These are phyloP conservation scores for Melaleuca alternifolia DNA, from an alignment of 345 rosid genomes.

Conservation along the genomic window DNA sequence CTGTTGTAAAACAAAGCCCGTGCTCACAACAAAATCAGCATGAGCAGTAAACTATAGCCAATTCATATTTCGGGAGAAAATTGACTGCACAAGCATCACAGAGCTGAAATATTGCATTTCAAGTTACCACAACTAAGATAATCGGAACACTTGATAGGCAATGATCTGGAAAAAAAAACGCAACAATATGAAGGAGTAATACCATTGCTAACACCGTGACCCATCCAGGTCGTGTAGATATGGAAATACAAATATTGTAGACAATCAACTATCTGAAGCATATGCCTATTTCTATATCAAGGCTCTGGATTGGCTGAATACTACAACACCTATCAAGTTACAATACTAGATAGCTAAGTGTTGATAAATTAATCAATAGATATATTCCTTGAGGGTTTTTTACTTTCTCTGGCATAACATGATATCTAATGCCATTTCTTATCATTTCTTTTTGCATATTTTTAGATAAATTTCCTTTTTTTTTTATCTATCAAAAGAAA, in stretches of 20 bases:
- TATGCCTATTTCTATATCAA: background rate
- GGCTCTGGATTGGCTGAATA: background rate
- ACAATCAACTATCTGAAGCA: background rate
- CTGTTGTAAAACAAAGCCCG: background rate
- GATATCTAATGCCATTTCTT: background rate
- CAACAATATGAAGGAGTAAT: background rate
- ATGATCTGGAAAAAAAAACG: background rate
- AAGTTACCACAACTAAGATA: background rate
- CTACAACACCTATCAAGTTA: background rate
- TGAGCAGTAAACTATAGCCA: background rate
- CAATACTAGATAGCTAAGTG: background rate
- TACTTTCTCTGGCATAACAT: background rate
- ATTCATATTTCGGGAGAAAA: background rate
- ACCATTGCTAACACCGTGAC: background rate
- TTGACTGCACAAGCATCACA: background rate
- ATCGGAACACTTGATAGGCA: background rate
- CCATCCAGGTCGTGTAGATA: background rate
- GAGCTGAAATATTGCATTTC: background rate
- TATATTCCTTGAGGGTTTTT: background rate
- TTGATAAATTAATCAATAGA: background rate
- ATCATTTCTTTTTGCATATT: background rate
- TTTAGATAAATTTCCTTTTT: background rate
- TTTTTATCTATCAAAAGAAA: background rate
- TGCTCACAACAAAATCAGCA: background rate
- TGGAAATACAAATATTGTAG: background rate